Percentiles rank a stretch among this genome's conserved stretches.
Evolutionary conservation across 139 green algal species (phyloP).

Genomic region (Yamagishiella unicocca): DNA sequence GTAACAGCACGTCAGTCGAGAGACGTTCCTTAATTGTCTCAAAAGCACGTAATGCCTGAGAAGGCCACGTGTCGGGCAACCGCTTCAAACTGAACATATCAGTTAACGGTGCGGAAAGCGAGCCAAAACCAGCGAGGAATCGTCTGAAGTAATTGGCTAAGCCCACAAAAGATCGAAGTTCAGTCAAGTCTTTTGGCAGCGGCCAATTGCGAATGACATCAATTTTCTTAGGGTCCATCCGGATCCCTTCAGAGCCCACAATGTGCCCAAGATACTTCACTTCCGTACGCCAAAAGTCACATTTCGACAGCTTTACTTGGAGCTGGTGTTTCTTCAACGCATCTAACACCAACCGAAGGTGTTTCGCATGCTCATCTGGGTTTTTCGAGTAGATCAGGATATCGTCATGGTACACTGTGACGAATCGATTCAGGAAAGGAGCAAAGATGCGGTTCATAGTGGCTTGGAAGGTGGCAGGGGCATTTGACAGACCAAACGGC

Average conservation of each 20-base stretch:
- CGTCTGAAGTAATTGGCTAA: neutral
- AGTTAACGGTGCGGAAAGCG: neutral
- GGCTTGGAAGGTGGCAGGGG: conserved; percentile 37
- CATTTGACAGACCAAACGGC: conserved; percentile 37
- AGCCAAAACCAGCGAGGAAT: neutral
- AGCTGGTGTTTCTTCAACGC: conserved; percentile 58
- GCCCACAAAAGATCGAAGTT: conserved; percentile 3
- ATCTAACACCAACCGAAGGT: conserved; percentile 57
- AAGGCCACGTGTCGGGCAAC: neutral
- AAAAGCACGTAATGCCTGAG: no score
- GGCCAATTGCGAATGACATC: neutral
- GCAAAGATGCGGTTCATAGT: conserved; percentile 63
- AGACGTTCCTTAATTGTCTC: no score
- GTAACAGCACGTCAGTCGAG: no score
- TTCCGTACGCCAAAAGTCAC: conserved; percentile 49
- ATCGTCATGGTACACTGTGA: conserved; percentile 71
- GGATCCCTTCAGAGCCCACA: neutral
- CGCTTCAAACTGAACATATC: neutral
- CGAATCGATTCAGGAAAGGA: conserved; percentile 54
- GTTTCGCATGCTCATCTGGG: conserved; percentile 55
- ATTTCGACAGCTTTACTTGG: conserved; percentile 63
- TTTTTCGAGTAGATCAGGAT: conserved; percentile 60
- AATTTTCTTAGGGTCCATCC: neutral
- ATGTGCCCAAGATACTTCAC: conserved; percentile 5
- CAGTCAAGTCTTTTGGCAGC: neutral